Percentiles rank a stretch among this genome's conserved stretches.
Conservation (phyloP, 2,329 filamentous ascomycete species). For the Tolypocladium nubicola region DNA sequence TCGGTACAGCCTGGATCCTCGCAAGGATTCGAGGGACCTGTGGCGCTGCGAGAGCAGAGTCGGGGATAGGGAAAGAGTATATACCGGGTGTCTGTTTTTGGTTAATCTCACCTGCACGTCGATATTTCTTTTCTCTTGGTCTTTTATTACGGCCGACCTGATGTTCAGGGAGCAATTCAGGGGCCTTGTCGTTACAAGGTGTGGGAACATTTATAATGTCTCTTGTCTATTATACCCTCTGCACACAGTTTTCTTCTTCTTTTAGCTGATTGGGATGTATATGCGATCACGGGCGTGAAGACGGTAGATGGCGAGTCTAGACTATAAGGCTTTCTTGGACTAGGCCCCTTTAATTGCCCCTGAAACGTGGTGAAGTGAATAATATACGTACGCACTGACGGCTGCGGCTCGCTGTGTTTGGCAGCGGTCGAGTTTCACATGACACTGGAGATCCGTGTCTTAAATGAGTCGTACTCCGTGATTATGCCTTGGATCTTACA, state of each 20-base stretch:
- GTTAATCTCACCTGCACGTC: not conserved
- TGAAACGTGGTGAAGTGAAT: not conserved
- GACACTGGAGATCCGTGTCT: no score
- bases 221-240: not conserved
- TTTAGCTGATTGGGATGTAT: not conserved
- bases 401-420: no score
- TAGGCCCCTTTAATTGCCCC: not conserved
- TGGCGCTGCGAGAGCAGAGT: conserved; percentile 28
- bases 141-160: not conserved
- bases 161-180: not conserved
- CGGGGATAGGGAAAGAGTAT: conserved; percentile 1
- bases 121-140: not conserved
- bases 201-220: not conserved
- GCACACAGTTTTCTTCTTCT: not conserved
- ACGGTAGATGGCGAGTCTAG: not conserved
- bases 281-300: not conserved
- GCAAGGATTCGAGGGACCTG: conserved; percentile 45
- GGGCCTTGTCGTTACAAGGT: not conserved
- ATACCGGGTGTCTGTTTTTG: not conserved
- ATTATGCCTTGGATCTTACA: no score
- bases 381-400: no score
- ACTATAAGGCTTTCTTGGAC: not conserved
- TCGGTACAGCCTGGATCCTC: conserved; percentile 34
- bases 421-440: no score
- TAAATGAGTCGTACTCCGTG: no score